Evolutionary conservation across 306 rosid species (phyloP), one percentile per base, ranked within the genome.

Genomic region (Herpetospermum pedunculosum): DNA sequence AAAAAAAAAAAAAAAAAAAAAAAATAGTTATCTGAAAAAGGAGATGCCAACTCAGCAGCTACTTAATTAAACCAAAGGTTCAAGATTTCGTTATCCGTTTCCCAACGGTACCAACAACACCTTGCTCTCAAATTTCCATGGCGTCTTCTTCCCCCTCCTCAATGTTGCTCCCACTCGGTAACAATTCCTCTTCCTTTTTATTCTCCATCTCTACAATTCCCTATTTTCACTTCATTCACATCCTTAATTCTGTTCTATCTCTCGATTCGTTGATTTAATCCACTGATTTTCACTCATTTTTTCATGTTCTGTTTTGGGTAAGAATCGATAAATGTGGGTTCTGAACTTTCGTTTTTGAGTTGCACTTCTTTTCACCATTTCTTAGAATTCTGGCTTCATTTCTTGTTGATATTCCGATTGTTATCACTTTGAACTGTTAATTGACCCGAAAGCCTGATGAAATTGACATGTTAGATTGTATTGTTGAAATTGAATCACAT

Each of bases 41-140:
- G 1, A 3, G 25, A 34, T 18, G 75, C 62, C 72, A 75, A 21
- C 67, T 60, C 54, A 25, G 50, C 72, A 26, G 37, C 53, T 62
- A 47, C 25, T 3, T 50, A 59, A 44, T 3, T 50, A 59, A 44
- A 53, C 59, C 28, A 13, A 41, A 40, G 43, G 48, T 43, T 70
- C 28, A 14, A 71, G 88, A 84, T 83, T 83, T 87, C 87, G 88
- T 90, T 88, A 90, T 88, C 96, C 89, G 72, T 84, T 81, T 71
- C 80, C 54, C 47, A 63, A 63, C 26, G 25, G 69, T 18, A 44
- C 78, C 71, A 28, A 21, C 54, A 48, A 21, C 54, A 48, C 55
- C 28, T 74, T 76, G 9, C 50, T 57, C 73, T 32, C 28, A 67
- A 48, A 30, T 62, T 62, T 64, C 47, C 72, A 87, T 88, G 90